phyloP scores from a whole-genome alignment of 2,329 filamentous ascomycete genomes.

The Pseudogymnoascus sp. region DNA sequence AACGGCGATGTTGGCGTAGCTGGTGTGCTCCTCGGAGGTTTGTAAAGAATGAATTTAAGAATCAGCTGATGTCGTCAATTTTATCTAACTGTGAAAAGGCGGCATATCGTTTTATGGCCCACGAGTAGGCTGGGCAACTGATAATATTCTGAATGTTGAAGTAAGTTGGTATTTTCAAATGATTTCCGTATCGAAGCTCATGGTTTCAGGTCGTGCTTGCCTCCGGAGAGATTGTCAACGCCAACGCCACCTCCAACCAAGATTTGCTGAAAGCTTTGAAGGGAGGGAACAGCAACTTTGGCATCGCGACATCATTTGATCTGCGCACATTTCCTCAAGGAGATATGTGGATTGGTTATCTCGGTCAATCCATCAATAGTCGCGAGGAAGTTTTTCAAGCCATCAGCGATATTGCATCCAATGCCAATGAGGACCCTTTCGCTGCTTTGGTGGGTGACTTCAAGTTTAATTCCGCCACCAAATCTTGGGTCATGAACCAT shows the following conservation, averaged over 20 bases:
- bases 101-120: slow-evolving; percentile 10
- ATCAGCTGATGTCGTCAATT: too few relatives aligned
- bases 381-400: slow-evolving; percentile 7
- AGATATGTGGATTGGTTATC: slow-evolving; percentile 9
- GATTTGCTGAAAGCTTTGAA: slow-evolving; percentile 46
- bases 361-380: background rate
- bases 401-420: slow-evolving; percentile 8
- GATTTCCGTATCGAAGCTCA: background rate
- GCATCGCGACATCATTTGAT: slow-evolving; percentile 39
- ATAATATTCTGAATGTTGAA: slow-evolving; percentile 9
- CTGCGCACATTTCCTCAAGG: slow-evolving; percentile 15
- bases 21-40: slow-evolving; percentile 12
- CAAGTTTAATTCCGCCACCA: slow-evolving; percentile 7
- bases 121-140: background rate
- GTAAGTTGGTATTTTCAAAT: background rate
- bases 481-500: slow-evolving; percentile 10
- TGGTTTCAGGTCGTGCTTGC: slow-evolving; percentile 37
- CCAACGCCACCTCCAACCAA: slow-evolving; percentile 32
- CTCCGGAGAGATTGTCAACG: slow-evolving; percentile 39
- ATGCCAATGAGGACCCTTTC: slow-evolving; percentile 12
- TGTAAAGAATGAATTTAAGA: background rate
- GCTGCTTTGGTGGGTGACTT: slow-evolving; percentile 11
- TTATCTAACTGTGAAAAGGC: background rate
- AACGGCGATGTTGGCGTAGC: slow-evolving; percentile 11
- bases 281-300: slow-evolving; percentile 50